These are phyloP conservation scores for Cynara cardunculus DNA, from an alignment of 129 eudicot genomes.

Conservation along the genomic window DNA sequence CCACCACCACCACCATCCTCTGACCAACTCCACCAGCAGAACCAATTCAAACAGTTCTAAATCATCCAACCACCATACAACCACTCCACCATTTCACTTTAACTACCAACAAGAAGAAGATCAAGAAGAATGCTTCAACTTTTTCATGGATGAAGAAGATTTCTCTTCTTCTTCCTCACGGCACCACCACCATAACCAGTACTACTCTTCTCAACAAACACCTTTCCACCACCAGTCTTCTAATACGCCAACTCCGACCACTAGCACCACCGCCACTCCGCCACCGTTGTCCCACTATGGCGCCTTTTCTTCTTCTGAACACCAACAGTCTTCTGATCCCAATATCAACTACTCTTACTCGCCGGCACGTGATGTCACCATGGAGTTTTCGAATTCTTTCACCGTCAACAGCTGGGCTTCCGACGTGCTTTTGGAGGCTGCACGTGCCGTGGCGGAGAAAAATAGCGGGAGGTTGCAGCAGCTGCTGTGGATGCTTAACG, in stretches of 20 bases:
- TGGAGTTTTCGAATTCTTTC: constrained; percentile 51
- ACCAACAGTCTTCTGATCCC: constrained; percentile 44
- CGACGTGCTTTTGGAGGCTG: constrained; percentile 57
- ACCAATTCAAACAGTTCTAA: constrained; percentile 68
- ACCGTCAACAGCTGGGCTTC: constrained; percentile 60
- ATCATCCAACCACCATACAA: constrained; percentile 39
- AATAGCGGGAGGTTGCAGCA: constrained; percentile 62
- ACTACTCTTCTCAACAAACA: constrained; percentile 35
- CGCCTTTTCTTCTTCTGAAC: constrained; percentile 26
- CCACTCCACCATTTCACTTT: constrained; percentile 8
- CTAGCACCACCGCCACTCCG: constrained; percentile 35
- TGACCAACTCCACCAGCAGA: constrained; percentile 65
- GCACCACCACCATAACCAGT: constrained; percentile 31
- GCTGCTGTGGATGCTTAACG: constrained; percentile 91
- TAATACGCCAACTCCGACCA: constrained; percentile 34
- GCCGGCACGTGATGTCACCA: constrained; percentile 43
- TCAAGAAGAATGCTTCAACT: constrained; percentile 96
- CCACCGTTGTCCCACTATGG: constrained; percentile 26
- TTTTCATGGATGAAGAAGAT: constrained; percentile 92
- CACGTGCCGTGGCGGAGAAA: constrained; percentile 63
- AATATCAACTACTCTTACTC: constrained; percentile 39
- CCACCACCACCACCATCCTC: constrained; percentile 37
- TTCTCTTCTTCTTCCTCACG: constrained; percentile 63
- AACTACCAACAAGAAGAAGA: constrained; percentile 28
- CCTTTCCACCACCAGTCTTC: constrained; percentile 29